These are phyloP conservation scores for Golovinomyces cichoracearum DNA, from an alignment of 2,329 filamentous ascomycete species.

Conservation along the genomic window DNA sequence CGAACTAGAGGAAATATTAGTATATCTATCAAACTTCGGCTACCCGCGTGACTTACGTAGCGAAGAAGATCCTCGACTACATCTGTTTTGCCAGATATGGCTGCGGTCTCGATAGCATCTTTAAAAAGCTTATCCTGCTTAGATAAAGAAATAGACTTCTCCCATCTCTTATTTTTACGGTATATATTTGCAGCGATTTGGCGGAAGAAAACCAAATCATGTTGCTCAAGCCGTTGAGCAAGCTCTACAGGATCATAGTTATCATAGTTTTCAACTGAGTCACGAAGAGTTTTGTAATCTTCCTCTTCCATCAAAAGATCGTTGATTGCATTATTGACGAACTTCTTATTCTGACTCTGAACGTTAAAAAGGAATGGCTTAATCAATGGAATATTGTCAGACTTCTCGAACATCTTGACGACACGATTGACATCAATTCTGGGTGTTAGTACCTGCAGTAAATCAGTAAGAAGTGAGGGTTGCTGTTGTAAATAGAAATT, in stretches of 20 bases:
- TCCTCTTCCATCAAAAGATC: constrained; percentile 95
- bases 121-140: constrained; percentile 99
- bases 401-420: constrained; percentile 97
- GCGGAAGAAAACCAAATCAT: constrained; percentile 95
- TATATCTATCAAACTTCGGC: no score
- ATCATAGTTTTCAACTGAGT: constrained; percentile 96
- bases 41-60: constrained; percentile 47
- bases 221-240: constrained; percentile 78
- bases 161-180: constrained; percentile 99
- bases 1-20: constrained; percentile 45
- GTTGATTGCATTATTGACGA: constrained; percentile 94
- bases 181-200: constrained; percentile 97
- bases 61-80: constrained; percentile 87
- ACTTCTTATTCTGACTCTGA: constrained; percentile 89
- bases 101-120: constrained; percentile 93
- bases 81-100: constrained; percentile 68
- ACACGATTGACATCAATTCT: constrained; percentile 96
- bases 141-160: constrained; percentile 89
- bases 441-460: constrained; percentile 71
- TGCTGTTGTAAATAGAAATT: constrained; percentile 97
- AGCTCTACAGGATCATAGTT: constrained; percentile 94
- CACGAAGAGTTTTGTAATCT: constrained; percentile 92
- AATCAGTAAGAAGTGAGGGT: constrained; percentile 79
- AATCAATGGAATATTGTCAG: constrained; percentile 90
- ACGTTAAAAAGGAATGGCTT: constrained; percentile 97